Evolutionary conservation across 768 basidiomycete species (phyloP), one percentile per base, ranked within the genome.

Genomic region (Sporobolomyces phaffii): DNA sequence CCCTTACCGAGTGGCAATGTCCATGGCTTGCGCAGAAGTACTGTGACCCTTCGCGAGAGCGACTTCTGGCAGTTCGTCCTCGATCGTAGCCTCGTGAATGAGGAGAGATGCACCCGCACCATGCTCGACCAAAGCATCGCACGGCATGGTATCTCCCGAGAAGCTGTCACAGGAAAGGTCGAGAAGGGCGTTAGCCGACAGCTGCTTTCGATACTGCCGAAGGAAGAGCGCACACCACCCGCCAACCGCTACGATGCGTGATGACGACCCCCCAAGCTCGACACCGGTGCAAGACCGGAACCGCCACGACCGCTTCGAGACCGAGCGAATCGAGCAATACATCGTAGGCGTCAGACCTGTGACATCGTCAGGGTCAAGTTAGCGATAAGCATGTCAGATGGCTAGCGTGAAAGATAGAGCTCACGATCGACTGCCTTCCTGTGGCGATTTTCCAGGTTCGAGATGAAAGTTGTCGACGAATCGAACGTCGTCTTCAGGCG

Each of bases 21-120:
- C 82, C 49, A 97, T 83, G 0, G 94, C 94, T 75, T 97, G 89
- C 1, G 89, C 85, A 64, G 91, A 84, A 0, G 94, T 98, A 64
- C 88, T 90, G 76, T 98, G 94, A 6, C 86, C 86, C 79, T 94
- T 97, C 43, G 78, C 77, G 1, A 26, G 24, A 2, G 72, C 72
- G 13, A 75, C 60, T 17, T 86, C 86, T 24, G 80, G 83, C 73
- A 92, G 84, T 60, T 88, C 88, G 73, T 97, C 88, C 2, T 85
- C 88, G 83, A 97, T 86, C 5, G 91, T 91, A 0, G 93, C 90
- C 76, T 98, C 94, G 73, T 98, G 94, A 36, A 98, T 91, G 45
- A 98, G 81, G 2, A 98, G 79, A 0, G 91, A 91, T 0, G 88
- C 87, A 60, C 79, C 77, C 65, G 80, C 73, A 0, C 89, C 93